Base-by-base conservation (phyloP, 257 asterid species). In the Jacaranda mimosifolia region DNA sequence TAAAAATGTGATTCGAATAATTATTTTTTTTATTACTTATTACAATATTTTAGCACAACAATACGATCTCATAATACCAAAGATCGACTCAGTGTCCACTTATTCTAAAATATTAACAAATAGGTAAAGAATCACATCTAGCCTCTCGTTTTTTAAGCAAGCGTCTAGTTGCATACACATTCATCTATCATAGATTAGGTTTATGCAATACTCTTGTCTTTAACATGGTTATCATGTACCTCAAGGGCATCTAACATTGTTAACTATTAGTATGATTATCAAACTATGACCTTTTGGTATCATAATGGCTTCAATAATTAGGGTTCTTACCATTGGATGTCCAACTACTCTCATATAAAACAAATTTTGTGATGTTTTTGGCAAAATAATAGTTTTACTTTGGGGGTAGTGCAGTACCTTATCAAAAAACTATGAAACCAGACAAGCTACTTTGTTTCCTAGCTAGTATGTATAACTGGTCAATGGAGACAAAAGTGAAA, bases 231-330 rank as follows among this genome's bases (percentile, higher is more conserved):
- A 42, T 36, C 40, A 6, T 46, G 70, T 45, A n/a, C 46, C n/a
- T 46, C n/a, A 49, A 58, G 48, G 15, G 48, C 49, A 63, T 13
- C 49, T 5, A 36, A 36, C 26, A 63, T 63, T 63, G 21, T 57
- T 19, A 58, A 38, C 13, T 13, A n/a, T 63, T 63, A 35, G 10
- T 69, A 14, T 48, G 32, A 15, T 19, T 68, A 17, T 35, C 9
- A 7, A n/a, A 39, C 36, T 58, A 18, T 39, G 59, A 57, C 71
- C 68, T 67, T 77, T 66, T 53, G 58, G 74, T 2, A 52, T 26
- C 17, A 45, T 68, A 60, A 32, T 42, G 65, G 63, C 55, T 83
- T 67, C 83, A 83, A 85, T 83, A 74, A 85, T 85, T 73, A 59
- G 67, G 77, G 72, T 36, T 64, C 68, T 70, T 77, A 77, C 80